Evolutionary conservation across 441 rosid species (phyloP).

Genomic region (Populus hybrid): DNA sequence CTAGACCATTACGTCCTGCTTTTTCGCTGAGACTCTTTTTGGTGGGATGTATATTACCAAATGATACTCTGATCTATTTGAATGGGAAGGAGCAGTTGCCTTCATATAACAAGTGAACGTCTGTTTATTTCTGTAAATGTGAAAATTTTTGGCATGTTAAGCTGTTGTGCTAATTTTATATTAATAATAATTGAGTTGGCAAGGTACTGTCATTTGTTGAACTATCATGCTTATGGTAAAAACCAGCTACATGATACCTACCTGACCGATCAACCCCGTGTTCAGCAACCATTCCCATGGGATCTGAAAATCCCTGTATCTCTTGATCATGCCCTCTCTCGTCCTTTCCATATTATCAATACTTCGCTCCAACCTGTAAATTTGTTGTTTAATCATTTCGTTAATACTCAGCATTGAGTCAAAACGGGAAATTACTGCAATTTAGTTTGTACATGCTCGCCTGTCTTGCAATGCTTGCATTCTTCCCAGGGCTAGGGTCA

Average conservation of each 20-base stretch:
- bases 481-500: no score
- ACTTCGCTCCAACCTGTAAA: slow-evolving; percentile 72
- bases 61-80: not conserved
- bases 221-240: not conserved
- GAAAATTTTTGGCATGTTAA: not conserved
- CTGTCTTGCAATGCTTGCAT: no score
- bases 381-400: not conserved
- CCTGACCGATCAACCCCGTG: slow-evolving; percentile 86
- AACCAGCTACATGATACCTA: slow-evolving; percentile 30
- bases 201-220: not conserved
- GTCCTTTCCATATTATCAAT: slow-evolving; percentile 67
- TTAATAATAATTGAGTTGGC: slow-evolving; percentile 1
- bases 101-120: not conserved
- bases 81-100: not conserved
- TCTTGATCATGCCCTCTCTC: slow-evolving; percentile 61
- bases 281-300: slow-evolving; percentile 93
- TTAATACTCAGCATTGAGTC: not conserved
- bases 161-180: not conserved
- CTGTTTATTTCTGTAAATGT: not conserved
- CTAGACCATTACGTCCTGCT: not conserved
- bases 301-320: slow-evolving; percentile 67
- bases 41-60: not conserved
- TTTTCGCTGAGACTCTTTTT: not conserved
- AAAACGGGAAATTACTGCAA: slow-evolving; percentile 13
- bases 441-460: no score